Base-by-base conservation (phyloP, 2,329 filamentous ascomycete species). In the Trichophyton schoenleinii region DNA sequence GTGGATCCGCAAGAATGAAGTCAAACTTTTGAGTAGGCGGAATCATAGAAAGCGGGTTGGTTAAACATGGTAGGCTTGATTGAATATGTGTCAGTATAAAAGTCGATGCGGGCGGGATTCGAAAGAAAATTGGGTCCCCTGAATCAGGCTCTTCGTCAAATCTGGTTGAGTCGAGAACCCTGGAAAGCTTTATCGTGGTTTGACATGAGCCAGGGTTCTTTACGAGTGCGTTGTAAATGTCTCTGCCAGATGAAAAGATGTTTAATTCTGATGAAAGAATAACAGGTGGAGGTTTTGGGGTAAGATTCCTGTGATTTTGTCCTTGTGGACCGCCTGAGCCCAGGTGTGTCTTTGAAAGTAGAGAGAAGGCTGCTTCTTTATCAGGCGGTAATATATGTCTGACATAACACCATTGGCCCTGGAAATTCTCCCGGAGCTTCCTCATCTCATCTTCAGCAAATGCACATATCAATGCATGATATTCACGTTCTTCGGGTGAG, bases 1-100 rank as follows among this genome's bases (percentile, higher is more conserved):
- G 84, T 3, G 84, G 84, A 66, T 87, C 84, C 44, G 86, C 73
- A 1, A 86, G 69, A 46, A 86, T 78, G 25, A 86, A 71, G 66
- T 85, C 77, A 69, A 86, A 86, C 59, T 75, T 75, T 42, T 74
- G 63, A 36, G 61, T 59, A 6, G 44, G 28, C 1, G 67, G 62
- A 0, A 73, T 66, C 3, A 65, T 63, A 0, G 71, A 68, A 20
- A 73, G 71, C 8, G 68, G 66, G 20, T 57, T n/a, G 31, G 52
- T n/a, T 20, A 59, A 44, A 20, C 52, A 41, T 58, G 38, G 20
- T 9, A 18, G 8, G n/a, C 61, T 36, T 1, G 46, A 58, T 13
- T 70, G 68, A 8, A 78, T 66, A 22, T 66, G 69, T 46, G 69
- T 74, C 3, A 81, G 71, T 36, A 79, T 69, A 65, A 82, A 81